Evolutionary conservation across 2,329 filamentous ascomycete species (phyloP).

Genomic region (Coccinonectria pachysandricola): DNA sequence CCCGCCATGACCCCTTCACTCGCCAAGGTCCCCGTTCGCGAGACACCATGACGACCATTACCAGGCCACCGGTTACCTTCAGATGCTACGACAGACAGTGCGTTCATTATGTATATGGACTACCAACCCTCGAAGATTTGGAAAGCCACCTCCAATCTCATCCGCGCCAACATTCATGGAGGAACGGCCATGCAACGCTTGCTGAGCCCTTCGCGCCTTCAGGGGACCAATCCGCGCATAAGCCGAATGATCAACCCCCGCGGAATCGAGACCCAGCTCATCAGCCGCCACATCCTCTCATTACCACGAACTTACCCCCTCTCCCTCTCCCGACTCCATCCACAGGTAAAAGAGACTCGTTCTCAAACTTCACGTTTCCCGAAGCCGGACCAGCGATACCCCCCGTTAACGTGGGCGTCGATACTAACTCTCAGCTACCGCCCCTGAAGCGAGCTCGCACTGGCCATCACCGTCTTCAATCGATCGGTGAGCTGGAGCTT

Average conservation of each 20-base stretch:
- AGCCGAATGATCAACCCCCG: slow-evolving; percentile 12
- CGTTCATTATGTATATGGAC: slow-evolving; percentile 49
- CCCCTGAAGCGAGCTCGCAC: slow-evolving; percentile 44
- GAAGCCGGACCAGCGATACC: slow-evolving; percentile 26
- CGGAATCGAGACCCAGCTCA: slow-evolving; percentile 21
- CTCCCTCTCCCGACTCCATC: slow-evolving; percentile 21
- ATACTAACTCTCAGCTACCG: slow-evolving; percentile 42
- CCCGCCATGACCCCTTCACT: slow-evolving; percentile 37
- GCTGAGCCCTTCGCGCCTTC: slow-evolving; percentile 6
- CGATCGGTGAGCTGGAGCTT: slow-evolving; percentile 46
- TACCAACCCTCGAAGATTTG: slow-evolving; percentile 38
- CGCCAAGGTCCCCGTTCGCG: slow-evolving; percentile 21
- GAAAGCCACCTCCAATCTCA: slow-evolving; percentile 42
- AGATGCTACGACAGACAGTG: slow-evolving; percentile 48
- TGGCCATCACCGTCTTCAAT: slow-evolving; percentile 43
- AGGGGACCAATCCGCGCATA: slow-evolving; percentile 7
- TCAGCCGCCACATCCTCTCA: slow-evolving; percentile 27
- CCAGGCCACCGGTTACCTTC: slow-evolving; percentile 23
- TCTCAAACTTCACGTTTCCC: slow-evolving; percentile 26
- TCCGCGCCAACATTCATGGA: no score
- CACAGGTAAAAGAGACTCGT: slow-evolving; percentile 16
- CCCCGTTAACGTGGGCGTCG: slow-evolving; percentile 34
- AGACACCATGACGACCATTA: slow-evolving; percentile 6
- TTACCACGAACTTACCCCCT: slow-evolving; percentile 19
- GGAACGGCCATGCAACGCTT: no score